Evolutionary conservation across 2,329 filamentous ascomycete genomes (phyloP).

Genomic region (Pyricularia grisea): DNA sequence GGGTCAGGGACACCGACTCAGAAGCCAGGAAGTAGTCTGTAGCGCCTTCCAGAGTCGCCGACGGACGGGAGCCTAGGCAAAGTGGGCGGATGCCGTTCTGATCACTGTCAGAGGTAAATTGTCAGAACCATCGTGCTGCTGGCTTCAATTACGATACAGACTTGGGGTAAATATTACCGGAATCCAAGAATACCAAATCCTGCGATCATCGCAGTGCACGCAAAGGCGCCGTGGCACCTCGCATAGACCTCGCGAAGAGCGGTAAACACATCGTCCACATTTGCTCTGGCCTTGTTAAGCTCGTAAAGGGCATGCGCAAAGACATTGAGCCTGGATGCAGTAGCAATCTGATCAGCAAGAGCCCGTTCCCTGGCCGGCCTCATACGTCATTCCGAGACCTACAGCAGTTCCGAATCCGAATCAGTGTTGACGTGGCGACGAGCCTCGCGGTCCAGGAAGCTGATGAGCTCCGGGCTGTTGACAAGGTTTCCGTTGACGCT

Average conservation of each 20-base stretch:
- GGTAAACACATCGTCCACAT: conserved; percentile 69
- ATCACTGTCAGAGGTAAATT: conserved; percentile 38
- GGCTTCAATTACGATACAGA: neutral
- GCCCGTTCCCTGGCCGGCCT: neutral
- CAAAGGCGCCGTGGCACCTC: conserved; percentile 68
- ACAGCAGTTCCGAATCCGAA: conserved; percentile 75
- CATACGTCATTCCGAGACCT: conserved; percentile 4
- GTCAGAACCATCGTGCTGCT: neutral
- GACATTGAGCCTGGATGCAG: conserved; percentile 51
- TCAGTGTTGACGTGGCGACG: conserved; percentile 87
- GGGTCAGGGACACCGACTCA: conserved; percentile 73
- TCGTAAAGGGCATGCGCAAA: conserved; percentile 79
- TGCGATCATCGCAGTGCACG: conserved; percentile 77
- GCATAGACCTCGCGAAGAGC: conserved; percentile 65
- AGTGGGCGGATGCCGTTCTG: conserved; percentile 76
- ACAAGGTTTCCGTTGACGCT: conserved; percentile 53
- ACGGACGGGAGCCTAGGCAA: conserved; percentile 65
- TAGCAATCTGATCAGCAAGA: conserved; percentile 4
- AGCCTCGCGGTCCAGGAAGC: conserved; percentile 22
- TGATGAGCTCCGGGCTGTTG: conserved; percentile 26
- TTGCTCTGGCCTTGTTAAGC: conserved; percentile 76
- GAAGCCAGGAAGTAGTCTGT: conserved; percentile 88
- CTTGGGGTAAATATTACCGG: conserved; percentile 8
- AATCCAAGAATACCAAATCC: conserved; percentile 73
- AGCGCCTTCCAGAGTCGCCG: conserved; percentile 48